Percentiles rank a stretch among this genome's conserved stretches.
Conservation (phyloP, 2,329 filamentous ascomycete genomes). For the Fusarium caatingaense region DNA sequence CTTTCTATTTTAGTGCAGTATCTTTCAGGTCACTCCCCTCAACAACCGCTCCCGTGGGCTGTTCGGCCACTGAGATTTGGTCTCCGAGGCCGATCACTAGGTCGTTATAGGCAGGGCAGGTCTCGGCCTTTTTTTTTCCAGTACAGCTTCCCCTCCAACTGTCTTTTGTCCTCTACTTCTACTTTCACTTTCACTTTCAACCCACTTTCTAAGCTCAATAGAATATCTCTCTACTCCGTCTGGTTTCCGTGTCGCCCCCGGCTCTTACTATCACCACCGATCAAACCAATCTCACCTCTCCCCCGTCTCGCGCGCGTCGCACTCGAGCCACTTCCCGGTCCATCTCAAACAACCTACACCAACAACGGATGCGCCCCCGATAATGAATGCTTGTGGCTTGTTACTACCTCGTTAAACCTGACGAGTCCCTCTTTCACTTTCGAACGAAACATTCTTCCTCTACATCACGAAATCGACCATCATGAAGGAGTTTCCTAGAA, state of each 20-base stretch:
- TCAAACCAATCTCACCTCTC: constrained; percentile 10
- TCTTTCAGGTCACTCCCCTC: constrained; percentile 24
- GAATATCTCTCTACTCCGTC: not conserved
- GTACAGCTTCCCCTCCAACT: constrained; percentile 30
- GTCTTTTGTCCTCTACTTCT: constrained; percentile 30
- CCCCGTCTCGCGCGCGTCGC: constrained; percentile 24
- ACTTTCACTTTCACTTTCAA: constrained; percentile 5
- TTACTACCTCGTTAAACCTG: constrained; percentile 49
- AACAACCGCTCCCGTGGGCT: constrained; percentile 32
- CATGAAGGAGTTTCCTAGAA: constrained; percentile 69
- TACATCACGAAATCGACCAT: constrained; percentile 39
- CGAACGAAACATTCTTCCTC: constrained; percentile 1
- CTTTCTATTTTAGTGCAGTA: constrained; percentile 39
- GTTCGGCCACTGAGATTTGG: constrained; percentile 34
- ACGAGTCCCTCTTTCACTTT: constrained; percentile 42
- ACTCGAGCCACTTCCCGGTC: constrained; percentile 34
- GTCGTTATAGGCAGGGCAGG: constrained; percentile 12
- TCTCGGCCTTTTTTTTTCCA: constrained; percentile 34
- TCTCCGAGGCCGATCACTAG: constrained; percentile 19
- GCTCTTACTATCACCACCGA: not conserved
- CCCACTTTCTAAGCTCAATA: not conserved
- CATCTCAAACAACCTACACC: constrained; percentile 19
- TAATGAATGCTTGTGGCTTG: constrained; percentile 48
- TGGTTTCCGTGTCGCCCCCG: constrained; percentile 1
- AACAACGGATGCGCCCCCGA: constrained; percentile 41